Evolutionary conservation across 108 stramenopile species (phyloP).

Genomic region (Asterionellopsis glacialis): DNA sequence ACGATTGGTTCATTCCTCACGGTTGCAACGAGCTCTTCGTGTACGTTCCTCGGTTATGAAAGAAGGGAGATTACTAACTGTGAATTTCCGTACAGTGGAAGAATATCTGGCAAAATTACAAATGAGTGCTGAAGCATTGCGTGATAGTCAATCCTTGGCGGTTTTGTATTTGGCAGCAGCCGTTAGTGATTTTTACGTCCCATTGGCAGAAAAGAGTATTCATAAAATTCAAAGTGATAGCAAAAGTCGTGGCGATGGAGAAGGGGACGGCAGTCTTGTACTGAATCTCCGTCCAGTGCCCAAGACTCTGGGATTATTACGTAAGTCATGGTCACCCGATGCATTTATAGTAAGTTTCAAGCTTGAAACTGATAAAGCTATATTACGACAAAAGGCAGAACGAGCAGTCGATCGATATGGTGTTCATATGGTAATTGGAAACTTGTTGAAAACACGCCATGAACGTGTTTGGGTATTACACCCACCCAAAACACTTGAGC

Average conservation of each 20-base stretch:
- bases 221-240: constrained; percentile 94
- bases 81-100: constrained; percentile 79
- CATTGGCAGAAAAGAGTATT: constrained; percentile 57
- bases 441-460: constrained; percentile 84
- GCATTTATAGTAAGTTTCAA: constrained; percentile 97
- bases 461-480: constrained; percentile 70
- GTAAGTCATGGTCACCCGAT: constrained; percentile 81
- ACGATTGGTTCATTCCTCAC: constrained; percentile 40
- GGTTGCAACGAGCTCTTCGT: constrained; percentile 42
- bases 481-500: constrained; percentile 15
- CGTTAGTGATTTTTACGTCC: constrained; percentile 95
- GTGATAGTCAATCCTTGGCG: constrained; percentile 48
- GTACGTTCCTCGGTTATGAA: constrained; percentile 42
- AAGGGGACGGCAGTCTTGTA: constrained; percentile 23
- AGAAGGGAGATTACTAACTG: constrained; percentile 58
- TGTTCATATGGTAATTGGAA: constrained; percentile 95
- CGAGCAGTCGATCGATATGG: constrained; percentile 83
- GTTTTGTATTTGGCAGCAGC: constrained; percentile 91
- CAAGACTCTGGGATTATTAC: constrained; percentile 80
- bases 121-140: constrained; percentile 44
- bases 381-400: constrained; percentile 84
- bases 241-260: constrained; percentile 12
- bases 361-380: constrained; percentile 90
- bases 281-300: constrained; percentile 84
- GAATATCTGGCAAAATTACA: constrained; percentile 82